A percentile compares a stretch with the other conserved stretches of the same genome.
Conservation (phyloP, 345 rosid species). For the Rhizophora mangle region DNA sequence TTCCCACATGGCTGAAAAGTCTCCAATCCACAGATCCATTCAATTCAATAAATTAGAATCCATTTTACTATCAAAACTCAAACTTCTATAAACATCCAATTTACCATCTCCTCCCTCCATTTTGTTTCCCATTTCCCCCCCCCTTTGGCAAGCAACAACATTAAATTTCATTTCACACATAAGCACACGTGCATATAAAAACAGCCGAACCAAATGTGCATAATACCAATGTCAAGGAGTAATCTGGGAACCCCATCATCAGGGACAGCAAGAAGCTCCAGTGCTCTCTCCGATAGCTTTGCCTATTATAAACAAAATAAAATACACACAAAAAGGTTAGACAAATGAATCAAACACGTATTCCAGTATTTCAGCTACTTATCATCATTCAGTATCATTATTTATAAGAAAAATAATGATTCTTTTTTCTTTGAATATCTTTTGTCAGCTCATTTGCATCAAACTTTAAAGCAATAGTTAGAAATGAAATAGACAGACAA, state of each 20-base stretch:
- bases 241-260: constrained; percentile 75
- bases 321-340: neutral
- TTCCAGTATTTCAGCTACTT: neutral
- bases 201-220: neutral
- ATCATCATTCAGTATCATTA: too few species aligned
- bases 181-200: neutral
- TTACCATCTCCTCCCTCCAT: too few species aligned
- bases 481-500: neutral
- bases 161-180: neutral
- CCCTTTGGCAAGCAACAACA: too few species aligned
- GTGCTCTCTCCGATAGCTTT: constrained; percentile 81
- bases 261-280: constrained; percentile 90
- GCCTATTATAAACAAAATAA: constrained; percentile 39
- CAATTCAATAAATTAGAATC: neutral
- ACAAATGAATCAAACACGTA: neutral
- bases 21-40: too few species aligned
- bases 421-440: too few species aligned
- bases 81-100: neutral
- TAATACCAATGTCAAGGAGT: constrained; percentile 79
- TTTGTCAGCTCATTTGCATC: too few species aligned
- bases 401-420: too few species aligned
- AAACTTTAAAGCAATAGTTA: too few species aligned
- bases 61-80: neutral
- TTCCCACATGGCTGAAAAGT: too few species aligned
- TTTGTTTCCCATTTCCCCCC: too few species aligned